Evolutionary conservation across 345 rosid species (phyloP).

Genomic region (Eucalyptus tenuipes): DNA sequence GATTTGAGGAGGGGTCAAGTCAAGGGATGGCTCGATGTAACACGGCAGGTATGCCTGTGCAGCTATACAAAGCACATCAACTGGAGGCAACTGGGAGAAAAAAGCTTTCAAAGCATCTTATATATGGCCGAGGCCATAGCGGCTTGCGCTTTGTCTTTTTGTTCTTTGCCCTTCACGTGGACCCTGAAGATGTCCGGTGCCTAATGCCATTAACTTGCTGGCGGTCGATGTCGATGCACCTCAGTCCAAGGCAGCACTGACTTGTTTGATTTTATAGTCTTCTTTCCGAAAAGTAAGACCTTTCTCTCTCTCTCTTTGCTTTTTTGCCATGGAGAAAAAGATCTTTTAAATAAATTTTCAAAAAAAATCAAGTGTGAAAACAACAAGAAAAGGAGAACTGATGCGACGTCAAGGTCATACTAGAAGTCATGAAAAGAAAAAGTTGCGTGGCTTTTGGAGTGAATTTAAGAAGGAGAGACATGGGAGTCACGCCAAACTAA

Average conservation of each 20-base stretch:
- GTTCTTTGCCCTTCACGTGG: not conserved
- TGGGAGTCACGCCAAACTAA: not conserved
- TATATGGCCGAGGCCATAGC: not conserved
- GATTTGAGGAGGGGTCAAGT: not conserved
- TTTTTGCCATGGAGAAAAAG: not conserved
- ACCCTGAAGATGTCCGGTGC: not conserved
- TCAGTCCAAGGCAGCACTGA: not conserved
- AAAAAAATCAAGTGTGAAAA: rapidly evolving
- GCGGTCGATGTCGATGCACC: not conserved
- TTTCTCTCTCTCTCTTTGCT: too few species aligned
- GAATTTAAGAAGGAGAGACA: not conserved
- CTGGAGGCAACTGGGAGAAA: not conserved
- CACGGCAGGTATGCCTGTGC: not conserved
- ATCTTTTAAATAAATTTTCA: not conserved
- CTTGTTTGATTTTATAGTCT: not conserved
- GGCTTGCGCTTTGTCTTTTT: not conserved
- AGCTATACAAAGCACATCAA: not conserved
- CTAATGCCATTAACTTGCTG: not conserved
- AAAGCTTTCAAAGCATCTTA: not conserved
- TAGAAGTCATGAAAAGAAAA: not conserved
- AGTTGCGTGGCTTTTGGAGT: not conserved
- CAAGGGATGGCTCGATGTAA: not conserved
- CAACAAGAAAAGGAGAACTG: not conserved
- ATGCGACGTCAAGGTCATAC: not conserved
- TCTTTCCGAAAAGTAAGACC: not conserved